These are phyloP conservation scores for Oxytropis ochrocephala DNA, from an alignment of 306 rosid genomes.

Conservation along the genomic window DNA sequence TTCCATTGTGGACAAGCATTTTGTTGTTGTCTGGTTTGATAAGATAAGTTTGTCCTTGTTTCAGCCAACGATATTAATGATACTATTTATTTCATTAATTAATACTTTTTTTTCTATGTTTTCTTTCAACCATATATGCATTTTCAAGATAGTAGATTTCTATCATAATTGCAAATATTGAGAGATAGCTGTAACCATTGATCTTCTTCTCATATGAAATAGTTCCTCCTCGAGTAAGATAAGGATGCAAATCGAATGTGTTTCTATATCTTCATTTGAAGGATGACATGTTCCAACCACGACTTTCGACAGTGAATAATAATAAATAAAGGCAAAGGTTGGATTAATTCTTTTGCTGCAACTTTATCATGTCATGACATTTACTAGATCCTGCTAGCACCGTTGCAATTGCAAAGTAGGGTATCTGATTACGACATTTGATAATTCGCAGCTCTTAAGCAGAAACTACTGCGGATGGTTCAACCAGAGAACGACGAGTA, in stretches of 20 bases:
- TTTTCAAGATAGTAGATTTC: no score
- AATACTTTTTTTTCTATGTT: background rate
- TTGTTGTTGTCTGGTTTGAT: slow-evolving; percentile 25
- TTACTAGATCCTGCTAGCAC: no score
- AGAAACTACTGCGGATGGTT: no score
- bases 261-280: background rate
- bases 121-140: background rate
- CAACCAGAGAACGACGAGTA: no score
- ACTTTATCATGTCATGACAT: no score
- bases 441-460: no score
- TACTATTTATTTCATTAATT: background rate
- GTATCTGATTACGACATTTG: no score
- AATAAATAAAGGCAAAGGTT: slow-evolving; percentile 21
- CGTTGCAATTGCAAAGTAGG: no score
- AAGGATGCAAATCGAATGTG: background rate
- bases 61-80: slow-evolving; percentile 18
- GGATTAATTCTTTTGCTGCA: slow-evolving; percentile 10
- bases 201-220: no score
- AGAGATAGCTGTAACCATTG: background rate
- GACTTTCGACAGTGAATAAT: slow-evolving; percentile 11
- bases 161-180: no score
- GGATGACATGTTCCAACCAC: background rate
- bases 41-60: slow-evolving; percentile 34
- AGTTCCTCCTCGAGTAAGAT: background rate
- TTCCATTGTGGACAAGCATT: slow-evolving; percentile 31